These are phyloP conservation scores for Populus alba DNA, from an alignment of 345 rosid species.

Conservation along the genomic window DNA sequence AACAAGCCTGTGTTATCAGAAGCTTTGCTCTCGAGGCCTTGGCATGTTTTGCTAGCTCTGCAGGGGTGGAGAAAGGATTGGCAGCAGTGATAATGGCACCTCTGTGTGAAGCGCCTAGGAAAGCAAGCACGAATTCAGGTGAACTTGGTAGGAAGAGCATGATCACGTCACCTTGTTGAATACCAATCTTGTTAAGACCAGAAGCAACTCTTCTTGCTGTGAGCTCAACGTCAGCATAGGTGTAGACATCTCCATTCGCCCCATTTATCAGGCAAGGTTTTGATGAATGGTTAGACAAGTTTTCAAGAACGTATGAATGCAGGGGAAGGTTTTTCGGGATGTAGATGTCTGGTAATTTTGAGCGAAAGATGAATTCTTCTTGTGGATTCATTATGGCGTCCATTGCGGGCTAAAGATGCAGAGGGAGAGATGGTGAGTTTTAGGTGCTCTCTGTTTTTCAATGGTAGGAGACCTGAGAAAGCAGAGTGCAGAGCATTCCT, in stretches of 20 bases:
- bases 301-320: constrained; percentile 22
- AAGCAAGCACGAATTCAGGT: constrained; percentile 66
- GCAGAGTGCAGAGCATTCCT: not conserved
- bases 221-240: constrained; percentile 65
- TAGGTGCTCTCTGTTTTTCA: not conserved
- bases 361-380: constrained; percentile 27
- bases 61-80: constrained; percentile 75
- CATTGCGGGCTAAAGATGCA: not conserved
- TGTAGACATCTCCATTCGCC: constrained; percentile 47
- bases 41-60: constrained; percentile 73
- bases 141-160: constrained; percentile 70
- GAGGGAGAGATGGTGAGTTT: not conserved
- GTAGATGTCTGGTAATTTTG: constrained; percentile 28
- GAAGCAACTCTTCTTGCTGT: constrained; percentile 58
- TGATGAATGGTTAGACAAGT: constrained; percentile 5
- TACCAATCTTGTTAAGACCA: constrained; percentile 53
- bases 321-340: constrained; percentile 30
- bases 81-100: constrained; percentile 83
- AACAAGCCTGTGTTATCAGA: constrained; percentile 56
- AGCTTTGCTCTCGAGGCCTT: constrained; percentile 49
- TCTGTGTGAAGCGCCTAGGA: constrained; percentile 69
- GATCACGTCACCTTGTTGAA: constrained; percentile 60
- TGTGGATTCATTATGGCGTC: not conserved
- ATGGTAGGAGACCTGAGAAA: constrained; percentile 4
- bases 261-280: constrained; percentile 53